These are phyloP conservation scores for Euryodendron excelsum DNA, from an alignment of 148 eudicot genomes.

Conservation along the genomic window DNA sequence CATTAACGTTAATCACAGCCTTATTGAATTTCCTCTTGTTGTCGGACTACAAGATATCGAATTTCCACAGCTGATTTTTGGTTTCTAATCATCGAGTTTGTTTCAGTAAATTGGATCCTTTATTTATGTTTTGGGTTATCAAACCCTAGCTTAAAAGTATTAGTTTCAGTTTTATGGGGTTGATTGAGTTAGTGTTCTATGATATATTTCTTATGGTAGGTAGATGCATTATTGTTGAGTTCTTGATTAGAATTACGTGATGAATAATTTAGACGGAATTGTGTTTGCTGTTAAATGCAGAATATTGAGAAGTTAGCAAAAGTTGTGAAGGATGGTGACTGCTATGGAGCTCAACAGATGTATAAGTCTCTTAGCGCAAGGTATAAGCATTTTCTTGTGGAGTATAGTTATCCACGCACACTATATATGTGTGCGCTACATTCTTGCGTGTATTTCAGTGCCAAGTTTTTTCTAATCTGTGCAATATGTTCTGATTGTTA, in stretches of 20 bases:
- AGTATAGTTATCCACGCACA: too few relatives aligned
- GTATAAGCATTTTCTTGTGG: conserved; percentile 26
- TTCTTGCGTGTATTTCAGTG: neutral
- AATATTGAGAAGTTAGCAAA: conserved; percentile 66
- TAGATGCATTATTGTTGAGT: neutral
- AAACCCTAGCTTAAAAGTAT: too few relatives aligned
- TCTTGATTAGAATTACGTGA: neutral
- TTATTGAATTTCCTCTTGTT: neutral
- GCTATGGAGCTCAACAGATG: conserved; percentile 98
- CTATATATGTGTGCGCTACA: neutral
- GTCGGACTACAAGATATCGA: neutral
- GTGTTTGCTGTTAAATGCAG: conserved; percentile 35
- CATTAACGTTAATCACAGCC: neutral
- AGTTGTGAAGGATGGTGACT: conserved; percentile 59
- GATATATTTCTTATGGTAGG: neutral
- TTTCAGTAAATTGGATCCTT: neutral
- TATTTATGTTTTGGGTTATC: neutral
- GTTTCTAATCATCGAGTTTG: neutral
- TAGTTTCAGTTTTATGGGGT: neutral
- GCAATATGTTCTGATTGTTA: neutral
- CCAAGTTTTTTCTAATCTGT: neutral
- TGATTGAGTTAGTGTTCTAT: neutral
- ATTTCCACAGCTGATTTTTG: neutral
- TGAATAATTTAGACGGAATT: neutral
- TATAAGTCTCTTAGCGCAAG: conserved; percentile 81